Evolutionary conservation across 345 rosid species (phyloP), one percentile per base, ranked within the genome.

Genomic region (Populus ilicifolia): DNA sequence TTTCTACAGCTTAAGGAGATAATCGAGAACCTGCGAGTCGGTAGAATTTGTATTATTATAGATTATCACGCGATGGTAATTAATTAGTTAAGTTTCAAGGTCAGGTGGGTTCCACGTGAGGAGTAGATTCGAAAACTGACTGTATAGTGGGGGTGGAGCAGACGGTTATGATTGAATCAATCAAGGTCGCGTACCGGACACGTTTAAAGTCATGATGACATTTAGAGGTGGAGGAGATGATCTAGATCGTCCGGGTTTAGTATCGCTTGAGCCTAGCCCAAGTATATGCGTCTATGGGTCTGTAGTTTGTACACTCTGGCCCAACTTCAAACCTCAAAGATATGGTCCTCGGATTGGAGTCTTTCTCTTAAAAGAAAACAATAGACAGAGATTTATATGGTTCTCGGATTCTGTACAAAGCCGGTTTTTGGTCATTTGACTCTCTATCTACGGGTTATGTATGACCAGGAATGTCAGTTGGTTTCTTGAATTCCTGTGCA

Each of bases 61-160:
- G 30, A 78, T 65, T 43, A 43, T 2, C 66, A 27, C 74, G 66
- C 44, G 70, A 29, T 13, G 23, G 3, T 52, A 7, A n/a, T 54
- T 21, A 20, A 3, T 21, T 1, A 16, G 10, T 17, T 61, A 20
- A 17, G 67, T 64, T 48, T 30, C 70, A 16, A 3, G 46, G 30
- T 52, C 39, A n/a, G 18, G 66, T 54, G 76, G 83, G 82, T 11
- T 75, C 80, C 77, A 23, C 71, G 8, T 33, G 36, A 33, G 66
- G 18, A n/a, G 36, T 4, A 29, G 38, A 14, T 70, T 64, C 23
- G 23, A n/a, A 73, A 10, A 16, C n/a, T n/a, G 62, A 36, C 30
- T 10, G 29, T 0, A 1, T 1, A 1, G 2, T 4, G 65, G 52
- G 46, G 54, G 16, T 25, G 8, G 5, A 61, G 7, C 2, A 13